Evolutionary conservation across 2,329 filamentous ascomycete genomes (phyloP).

Genomic region (Penicillium sp.): DNA sequence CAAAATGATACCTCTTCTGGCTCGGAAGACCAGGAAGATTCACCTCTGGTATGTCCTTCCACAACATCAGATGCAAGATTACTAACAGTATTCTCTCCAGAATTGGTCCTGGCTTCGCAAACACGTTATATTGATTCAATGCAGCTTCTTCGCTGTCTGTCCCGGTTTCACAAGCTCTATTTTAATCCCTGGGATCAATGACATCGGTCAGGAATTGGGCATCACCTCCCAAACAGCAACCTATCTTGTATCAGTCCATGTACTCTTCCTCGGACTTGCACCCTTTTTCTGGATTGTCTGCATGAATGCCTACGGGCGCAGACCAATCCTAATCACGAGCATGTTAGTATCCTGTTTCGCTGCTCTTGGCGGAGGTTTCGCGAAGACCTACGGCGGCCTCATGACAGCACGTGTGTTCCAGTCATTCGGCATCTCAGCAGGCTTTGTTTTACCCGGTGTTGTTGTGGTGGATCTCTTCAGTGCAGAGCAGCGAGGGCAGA

Average conservation of each 20-base stretch:
- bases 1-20: not conserved
- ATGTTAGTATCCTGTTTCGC: not conserved
- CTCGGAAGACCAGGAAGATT: not conserved
- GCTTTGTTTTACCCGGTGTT: not conserved
- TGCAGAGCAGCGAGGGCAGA: not conserved
- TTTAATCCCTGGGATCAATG: not conserved
- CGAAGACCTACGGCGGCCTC: not conserved
- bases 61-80: not conserved
- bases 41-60: not conserved
- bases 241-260: not conserved
- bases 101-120: not conserved
- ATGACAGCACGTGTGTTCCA: conserved; percentile 1
- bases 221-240: not conserved
- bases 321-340: not conserved
- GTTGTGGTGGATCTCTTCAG: not conserved
- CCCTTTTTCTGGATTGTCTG: not conserved
- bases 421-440: not conserved
- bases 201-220: not conserved
- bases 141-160: not conserved
- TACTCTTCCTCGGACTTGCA: not conserved
- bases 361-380: not conserved
- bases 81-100: not conserved
- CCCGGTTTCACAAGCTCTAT: conserved; percentile 1
- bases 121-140: conserved; percentile 1
- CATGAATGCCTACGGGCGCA: not conserved